Base-by-base conservation (phyloP, 1,139 yeast genomes). In the Sugiyamaella sp. region DNA sequence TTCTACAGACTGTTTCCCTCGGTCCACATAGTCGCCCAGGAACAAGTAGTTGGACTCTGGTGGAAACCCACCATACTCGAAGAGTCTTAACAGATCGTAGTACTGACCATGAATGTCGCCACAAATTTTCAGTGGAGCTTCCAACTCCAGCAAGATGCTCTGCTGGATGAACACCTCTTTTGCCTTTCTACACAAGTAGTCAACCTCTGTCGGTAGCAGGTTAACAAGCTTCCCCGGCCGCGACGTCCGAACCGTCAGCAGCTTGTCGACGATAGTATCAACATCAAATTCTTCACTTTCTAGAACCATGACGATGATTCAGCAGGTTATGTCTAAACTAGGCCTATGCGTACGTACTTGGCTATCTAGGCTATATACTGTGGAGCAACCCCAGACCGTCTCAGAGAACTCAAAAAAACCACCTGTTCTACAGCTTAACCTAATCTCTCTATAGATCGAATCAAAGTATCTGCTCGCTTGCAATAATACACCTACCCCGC, bases 61-160 rank as follows among this genome's bases (percentile, higher is more conserved):
- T 3, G 98, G 98, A 79, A 91, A 93, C 4, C 98, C 99, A 63
- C 98, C 98, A 69, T 91, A 90, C 75, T 93, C 98, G 69, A 93
- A 91, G 65, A 93, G 81, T 74, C 98, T 86, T 71, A 93, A 80
- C 67, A 93, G 80, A 74, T 93, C 99, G 69, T 91, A 91, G 73
- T 91, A 93, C 74, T 93, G 99, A 57, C 98, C 98, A 73, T 93
- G 99, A 67, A 93, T 90, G 73, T 93, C 99, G 72, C 98, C 98
- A 70, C 89, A 83, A 53, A 81, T 81, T 58, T 55, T 93, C 68
- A 93, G 91, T 53, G 99, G 99, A 22, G 99, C 98, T 73, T 91
- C 98, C 63, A 93, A 81, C 72, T 93, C 98, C 66, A 93, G 79
- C 64, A 93, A 78, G 62, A 93, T 93, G 52, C 98, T 98, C 74